A percentile compares a stretch with the other conserved stretches of the same genome.
phyloP scores from a whole-genome alignment of 75 land plant genomes.

The Pinus taeda region DNA sequence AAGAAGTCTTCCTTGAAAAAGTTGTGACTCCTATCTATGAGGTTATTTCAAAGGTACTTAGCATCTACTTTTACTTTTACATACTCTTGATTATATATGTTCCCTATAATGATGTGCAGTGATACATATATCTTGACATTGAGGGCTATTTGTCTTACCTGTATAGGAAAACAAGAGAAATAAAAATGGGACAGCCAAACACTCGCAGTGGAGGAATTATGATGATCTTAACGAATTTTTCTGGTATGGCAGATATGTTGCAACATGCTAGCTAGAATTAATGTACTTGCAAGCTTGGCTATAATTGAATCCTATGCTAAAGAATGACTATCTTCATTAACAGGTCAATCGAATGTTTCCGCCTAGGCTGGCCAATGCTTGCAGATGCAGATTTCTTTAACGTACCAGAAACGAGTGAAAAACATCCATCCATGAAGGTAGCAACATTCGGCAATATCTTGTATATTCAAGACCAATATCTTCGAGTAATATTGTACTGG shows the following conservation, averaged over 20 bases:
- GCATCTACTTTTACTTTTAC: not conserved
- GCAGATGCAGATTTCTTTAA: conserved; percentile 35
- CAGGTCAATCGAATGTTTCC: conserved; percentile 40
- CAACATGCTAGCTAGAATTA: not conserved
- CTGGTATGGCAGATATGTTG: conserved; percentile 18
- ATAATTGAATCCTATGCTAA: not conserved
- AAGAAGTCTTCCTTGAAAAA: conserved; percentile 32
- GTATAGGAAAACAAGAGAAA: conserved; percentile 19
- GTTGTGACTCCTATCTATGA: conserved; percentile 45
- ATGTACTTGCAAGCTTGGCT: not conserved
- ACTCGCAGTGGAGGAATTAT: conserved; percentile 41
- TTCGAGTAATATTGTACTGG: too few species aligned
- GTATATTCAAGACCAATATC: too few species aligned
- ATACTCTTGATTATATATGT: not conserved
- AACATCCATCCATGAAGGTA: not conserved
- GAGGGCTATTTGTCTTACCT: not conserved
- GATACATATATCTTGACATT: not conserved
- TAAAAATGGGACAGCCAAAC: conserved; percentile 20
- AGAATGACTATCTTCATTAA: conserved; percentile 2
- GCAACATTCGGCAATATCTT: too few species aligned
- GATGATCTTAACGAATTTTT: conserved; percentile 46
- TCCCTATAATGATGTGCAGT: conserved; percentile 16
- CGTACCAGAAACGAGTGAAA: not conserved
- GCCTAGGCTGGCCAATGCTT: conserved; percentile 45
- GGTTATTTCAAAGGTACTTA: conserved; percentile 29